phyloP scores from a whole-genome alignment of 2,329 filamentous ascomycete species.

The Purpureocillium takamizusanense region DNA sequence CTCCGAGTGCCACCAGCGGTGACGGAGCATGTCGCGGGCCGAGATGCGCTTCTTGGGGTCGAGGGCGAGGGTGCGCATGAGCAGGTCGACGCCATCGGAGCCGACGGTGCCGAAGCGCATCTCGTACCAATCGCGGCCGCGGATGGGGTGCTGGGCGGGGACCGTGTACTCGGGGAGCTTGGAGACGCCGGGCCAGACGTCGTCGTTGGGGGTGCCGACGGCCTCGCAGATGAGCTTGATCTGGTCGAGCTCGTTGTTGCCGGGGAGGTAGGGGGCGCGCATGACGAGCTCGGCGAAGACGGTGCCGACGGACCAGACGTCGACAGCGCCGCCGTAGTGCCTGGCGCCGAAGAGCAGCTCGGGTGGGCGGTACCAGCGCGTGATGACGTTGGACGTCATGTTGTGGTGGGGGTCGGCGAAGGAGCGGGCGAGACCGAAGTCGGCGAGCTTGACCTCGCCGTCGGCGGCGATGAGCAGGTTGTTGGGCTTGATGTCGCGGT shows the following conservation, averaged over 20 bases:
- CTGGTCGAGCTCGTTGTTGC: slow-evolving; percentile 79
- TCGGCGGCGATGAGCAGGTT: slow-evolving; percentile 91
- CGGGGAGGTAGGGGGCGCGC: slow-evolving; percentile 73
- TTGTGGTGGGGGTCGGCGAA: slow-evolving; percentile 81
- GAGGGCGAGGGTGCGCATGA: slow-evolving; percentile 75
- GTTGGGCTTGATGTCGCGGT: slow-evolving; percentile 98
- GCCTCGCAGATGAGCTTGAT: slow-evolving; percentile 74
- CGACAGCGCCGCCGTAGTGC: slow-evolving; percentile 84
- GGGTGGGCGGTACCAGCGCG: slow-evolving; percentile 90
- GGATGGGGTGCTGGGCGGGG: slow-evolving; percentile 51
- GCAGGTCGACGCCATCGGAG: slow-evolving; percentile 72
- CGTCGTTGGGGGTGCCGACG: slow-evolving; percentile 85
- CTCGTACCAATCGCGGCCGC: slow-evolving; percentile 64
- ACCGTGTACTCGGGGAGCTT: slow-evolving; percentile 74
- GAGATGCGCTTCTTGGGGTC: slow-evolving; percentile 81
- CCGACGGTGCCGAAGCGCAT: slow-evolving; percentile 73
- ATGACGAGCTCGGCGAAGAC: slow-evolving; percentile 89
- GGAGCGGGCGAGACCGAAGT: slow-evolving; percentile 88
- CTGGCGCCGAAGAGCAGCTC: slow-evolving; percentile 86
- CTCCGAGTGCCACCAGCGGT: slow-evolving; percentile 78
- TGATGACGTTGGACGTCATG: slow-evolving; percentile 95
- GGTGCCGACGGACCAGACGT: slow-evolving; percentile 88
- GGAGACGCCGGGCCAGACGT: slow-evolving; percentile 89
- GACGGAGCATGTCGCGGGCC: slow-evolving; percentile 67
- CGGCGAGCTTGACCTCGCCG: slow-evolving; percentile 88